A percentile compares a stretch with the other conserved stretches of the same genome.
Evolutionary conservation across 1,284 basidiomycete species (phyloP).

Genomic region (Ustilago sp.): DNA sequence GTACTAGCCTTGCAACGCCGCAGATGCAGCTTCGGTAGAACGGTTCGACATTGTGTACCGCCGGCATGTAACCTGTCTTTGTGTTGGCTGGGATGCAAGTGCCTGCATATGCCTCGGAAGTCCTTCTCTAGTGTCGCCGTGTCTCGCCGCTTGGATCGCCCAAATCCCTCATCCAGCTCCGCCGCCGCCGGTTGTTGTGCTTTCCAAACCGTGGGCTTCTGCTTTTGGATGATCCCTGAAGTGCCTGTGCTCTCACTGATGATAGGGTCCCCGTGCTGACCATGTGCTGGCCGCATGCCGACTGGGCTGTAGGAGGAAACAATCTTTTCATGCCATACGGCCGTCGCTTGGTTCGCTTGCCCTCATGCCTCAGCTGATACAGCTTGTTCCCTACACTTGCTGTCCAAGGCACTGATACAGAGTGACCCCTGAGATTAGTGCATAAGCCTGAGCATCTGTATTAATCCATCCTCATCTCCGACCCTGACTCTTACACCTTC

Average conservation of each 20-base stretch:
- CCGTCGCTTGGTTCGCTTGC: neutral
- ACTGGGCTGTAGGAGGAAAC: neutral
- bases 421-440: constrained; percentile 1
- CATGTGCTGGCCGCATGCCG: too few species aligned
- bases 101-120: constrained; percentile 25
- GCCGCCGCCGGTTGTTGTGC: too few species aligned
- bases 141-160: neutral
- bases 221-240: too few species aligned
- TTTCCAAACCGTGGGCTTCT: too few species aligned
- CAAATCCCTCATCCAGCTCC: too few species aligned
- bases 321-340: neutral
- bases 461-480: constrained; percentile 11
- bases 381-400: neutral
- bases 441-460: neutral
- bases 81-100: constrained; percentile 1
- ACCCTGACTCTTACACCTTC: neutral
- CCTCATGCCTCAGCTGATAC: neutral
- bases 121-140: neutral
- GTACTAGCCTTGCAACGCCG: neutral
- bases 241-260: too few species aligned
- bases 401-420: neutral
- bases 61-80: neutral
- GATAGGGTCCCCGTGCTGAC: too few species aligned
- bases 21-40: constrained; percentile 1
- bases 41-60: neutral